Evolutionary conservation across 2,329 filamentous ascomycete species (phyloP).

Genomic region (Laburnicola sp.): DNA sequence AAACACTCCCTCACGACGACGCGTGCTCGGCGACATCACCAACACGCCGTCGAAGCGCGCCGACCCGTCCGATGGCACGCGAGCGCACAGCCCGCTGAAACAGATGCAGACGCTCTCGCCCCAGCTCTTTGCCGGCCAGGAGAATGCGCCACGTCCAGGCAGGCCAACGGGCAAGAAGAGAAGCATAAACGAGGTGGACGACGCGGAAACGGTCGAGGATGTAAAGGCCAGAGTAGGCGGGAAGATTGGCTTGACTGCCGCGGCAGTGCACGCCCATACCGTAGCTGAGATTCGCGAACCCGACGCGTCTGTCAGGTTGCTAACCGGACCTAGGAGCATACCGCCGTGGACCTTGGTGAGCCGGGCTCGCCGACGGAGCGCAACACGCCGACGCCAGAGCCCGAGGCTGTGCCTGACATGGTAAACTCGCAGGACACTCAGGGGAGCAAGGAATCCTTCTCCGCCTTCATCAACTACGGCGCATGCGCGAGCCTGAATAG

Average conservation of each 20-base stretch:
- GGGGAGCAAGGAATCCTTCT: conserved; percentile 49
- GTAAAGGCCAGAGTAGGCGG: conserved; percentile 26
- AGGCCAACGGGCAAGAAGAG: conserved; percentile 37
- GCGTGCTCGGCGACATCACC: conserved; percentile 42
- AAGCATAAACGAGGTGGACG: conserved; percentile 42
- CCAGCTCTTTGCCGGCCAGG: conserved; percentile 28
- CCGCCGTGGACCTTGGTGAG: conserved; percentile 29
- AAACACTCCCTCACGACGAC: conserved; percentile 36
- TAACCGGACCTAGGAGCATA: conserved; percentile 31
- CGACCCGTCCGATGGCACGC: conserved; percentile 27
- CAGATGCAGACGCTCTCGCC: conserved; percentile 34
- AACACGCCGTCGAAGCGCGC: conserved; percentile 38
- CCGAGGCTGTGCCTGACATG: conserved; percentile 21
- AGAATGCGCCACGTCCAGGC: conserved; percentile 29
- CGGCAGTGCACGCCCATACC: conserved; percentile 31
- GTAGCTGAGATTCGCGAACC: conserved; percentile 20
- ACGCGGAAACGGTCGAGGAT: conserved; percentile 29
- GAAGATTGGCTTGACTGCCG: conserved; percentile 26
- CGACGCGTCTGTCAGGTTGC: conserved; percentile 22
- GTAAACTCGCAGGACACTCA: conserved; percentile 33
- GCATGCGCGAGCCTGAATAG: conserved; percentile 47
- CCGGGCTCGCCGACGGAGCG: conserved; percentile 42
- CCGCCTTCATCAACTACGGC: conserved; percentile 53
- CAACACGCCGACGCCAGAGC: conserved; percentile 35
- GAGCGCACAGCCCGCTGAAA: conserved; percentile 41